Percentiles rank a stretch among this genome's conserved stretches.
Conservation (phyloP, 352 stramenopile genomes). For the Pythium plurisporium region DNA sequence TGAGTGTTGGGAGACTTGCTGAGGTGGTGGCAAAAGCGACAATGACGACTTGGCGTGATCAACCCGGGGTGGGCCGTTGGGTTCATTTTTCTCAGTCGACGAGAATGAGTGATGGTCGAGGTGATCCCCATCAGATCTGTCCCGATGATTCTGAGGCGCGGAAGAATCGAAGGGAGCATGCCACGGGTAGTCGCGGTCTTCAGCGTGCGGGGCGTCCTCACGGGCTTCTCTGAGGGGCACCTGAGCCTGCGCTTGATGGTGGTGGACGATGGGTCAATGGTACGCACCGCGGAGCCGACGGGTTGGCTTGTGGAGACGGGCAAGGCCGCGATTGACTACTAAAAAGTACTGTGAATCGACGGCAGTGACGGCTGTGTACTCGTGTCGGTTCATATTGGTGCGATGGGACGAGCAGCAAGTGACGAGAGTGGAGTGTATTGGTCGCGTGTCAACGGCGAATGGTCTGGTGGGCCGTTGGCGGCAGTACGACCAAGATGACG, state of each 20-base stretch:
- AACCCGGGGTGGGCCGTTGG: no score
- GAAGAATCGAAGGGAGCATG: not conserved
- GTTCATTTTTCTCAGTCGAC: not conserved
- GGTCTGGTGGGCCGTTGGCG: slow-evolving; percentile 5
- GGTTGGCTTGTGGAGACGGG: slow-evolving; percentile 11
- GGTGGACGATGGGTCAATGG: slow-evolving; percentile 4
- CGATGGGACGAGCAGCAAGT: not conserved
- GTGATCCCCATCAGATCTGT: not conserved
- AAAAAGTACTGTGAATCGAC: slow-evolving; percentile 15
- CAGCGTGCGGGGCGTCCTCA: not conserved
- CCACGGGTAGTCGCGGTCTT: not conserved
- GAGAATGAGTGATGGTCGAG: slow-evolving; percentile 1
- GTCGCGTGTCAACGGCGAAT: not conserved
- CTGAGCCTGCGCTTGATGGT: not conserved
- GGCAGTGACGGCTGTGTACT: slow-evolving; percentile 1
- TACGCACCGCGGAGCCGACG: not conserved
- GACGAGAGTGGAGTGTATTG: not conserved
- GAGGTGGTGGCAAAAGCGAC: not conserved
- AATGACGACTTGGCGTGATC: no score
- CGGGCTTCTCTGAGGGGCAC: not conserved
- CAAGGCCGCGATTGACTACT: slow-evolving; percentile 7
- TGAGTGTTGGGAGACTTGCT: not conserved
- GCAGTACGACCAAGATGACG: not conserved
- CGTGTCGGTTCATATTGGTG: slow-evolving; percentile 9
- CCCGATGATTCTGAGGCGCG: no score